Base-by-base conservation (phyloP, 495 filamentous ascomycete species). In the Xylaria longipes region DNA sequence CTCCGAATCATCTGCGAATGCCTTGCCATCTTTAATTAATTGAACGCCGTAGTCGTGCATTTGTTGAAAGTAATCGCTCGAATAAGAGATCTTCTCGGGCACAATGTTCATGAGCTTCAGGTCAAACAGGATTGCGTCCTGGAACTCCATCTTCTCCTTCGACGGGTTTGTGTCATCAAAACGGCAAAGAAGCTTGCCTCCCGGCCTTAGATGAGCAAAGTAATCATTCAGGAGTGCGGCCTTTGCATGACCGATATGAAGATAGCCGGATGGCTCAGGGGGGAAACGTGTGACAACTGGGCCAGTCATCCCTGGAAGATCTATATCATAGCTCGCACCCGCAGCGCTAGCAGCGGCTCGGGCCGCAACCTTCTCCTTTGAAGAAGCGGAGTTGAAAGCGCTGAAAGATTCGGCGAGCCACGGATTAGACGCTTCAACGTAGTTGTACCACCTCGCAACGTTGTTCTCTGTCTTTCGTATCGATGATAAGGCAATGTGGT, bases 181-280 rank as follows among this genome's bases (percentile, higher is more conserved):
- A 66, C 91, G 91, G 60, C 93, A 85, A 37, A 94, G 84, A 70
- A 95, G 82, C 27, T 87, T 84, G 60, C 95, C 95, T 20, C 90
- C 90, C 79, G 94, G 94, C 74, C 91, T 89, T 11, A 74, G 73
- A 73, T 95, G 91, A 31, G 93, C 93, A 72, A 95, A 95, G 84
- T 92, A 94, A 73, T 95, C 92, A 82, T 95, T 95, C 43, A 95
- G 85, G 60, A 94, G 83, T 8, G 92, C 93, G 14, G 95, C 95
- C 82, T 97, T 97, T 72, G 89, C 89, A 79, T 97, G 95, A n/a
- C 94, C 94, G 76, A 97, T 94, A 77, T 97, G 95, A 17, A 97
- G 88, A 72, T 94, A 95, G 67, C 92, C 92, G 1, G 92, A 94
- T 43, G 94, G 94, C 82, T 97, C 94, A 20, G 95, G 95, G 11